Percentiles rank a stretch among this genome's conserved stretches.
phyloP scores from a whole-genome alignment of 352 stramenopile species.

The Saprolegnia parasitica region DNA sequence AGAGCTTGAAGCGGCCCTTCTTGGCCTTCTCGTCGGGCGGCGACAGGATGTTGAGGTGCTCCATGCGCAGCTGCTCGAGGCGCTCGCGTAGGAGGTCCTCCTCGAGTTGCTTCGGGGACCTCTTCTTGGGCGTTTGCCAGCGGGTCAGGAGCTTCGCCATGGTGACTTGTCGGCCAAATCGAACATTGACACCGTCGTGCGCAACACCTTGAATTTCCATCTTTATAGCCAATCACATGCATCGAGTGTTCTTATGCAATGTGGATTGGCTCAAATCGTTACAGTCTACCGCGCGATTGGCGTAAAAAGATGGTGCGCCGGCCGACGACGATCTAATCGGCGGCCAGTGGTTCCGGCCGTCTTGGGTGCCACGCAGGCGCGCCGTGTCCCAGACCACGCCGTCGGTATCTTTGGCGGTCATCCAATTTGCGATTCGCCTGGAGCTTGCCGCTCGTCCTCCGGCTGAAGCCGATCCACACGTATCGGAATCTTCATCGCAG shows the following conservation, averaged over 20 bases:
- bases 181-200: background rate
- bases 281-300: background rate
- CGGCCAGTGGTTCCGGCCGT: background rate
- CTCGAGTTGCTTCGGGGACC: background rate
- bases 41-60: background rate
- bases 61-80: background rate
- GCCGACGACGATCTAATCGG: background rate
- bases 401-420: background rate
- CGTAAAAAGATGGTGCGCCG: background rate
- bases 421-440: background rate
- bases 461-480: background rate
- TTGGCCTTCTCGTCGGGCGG: background rate
- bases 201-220: background rate
- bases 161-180: background rate
- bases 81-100: background rate
- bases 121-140: background rate
- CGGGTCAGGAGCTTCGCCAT: background rate
- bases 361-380: background rate
- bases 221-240: conserved; percentile 2
- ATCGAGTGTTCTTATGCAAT: background rate
- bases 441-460: background rate
- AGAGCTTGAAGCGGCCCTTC: background rate
- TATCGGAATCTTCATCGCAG: background rate
- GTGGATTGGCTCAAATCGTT: background rate
- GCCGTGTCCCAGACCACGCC: background rate